Percentiles rank a stretch among this genome's conserved stretches.
phyloP scores from a whole-genome alignment of 768 basidiomycete species.

The Phaffia tasmanica region DNA sequence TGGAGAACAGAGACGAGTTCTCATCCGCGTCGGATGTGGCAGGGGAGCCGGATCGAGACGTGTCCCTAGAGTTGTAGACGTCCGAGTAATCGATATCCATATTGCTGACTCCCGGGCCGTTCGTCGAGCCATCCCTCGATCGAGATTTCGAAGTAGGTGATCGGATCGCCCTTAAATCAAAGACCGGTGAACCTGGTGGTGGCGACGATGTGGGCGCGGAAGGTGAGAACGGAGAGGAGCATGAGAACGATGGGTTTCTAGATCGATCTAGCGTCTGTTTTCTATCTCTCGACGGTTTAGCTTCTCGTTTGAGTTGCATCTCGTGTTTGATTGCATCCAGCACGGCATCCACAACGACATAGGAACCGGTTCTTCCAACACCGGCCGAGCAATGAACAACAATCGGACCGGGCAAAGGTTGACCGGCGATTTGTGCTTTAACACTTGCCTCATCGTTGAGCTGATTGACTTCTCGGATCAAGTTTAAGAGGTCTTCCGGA shows the following conservation, averaged over 20 bases:
- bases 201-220: neutral
- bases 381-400: constrained; percentile 87
- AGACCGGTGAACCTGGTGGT: neutral
- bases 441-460: constrained; percentile 26
- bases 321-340: constrained; percentile 62
- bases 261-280: constrained; percentile 10
- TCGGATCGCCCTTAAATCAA: neutral
- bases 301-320: constrained; percentile 33
- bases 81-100: neutral
- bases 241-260: neutral
- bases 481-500: constrained; percentile 57
- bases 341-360: constrained; percentile 79
- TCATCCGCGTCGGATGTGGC: neutral
- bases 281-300: neutral
- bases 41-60: neutral
- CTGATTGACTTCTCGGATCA: constrained; percentile 60
- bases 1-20: constrained; percentile 1
- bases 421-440: neutral
- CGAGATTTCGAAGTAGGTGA: neutral
- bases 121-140: neutral
- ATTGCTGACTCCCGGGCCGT: neutral
- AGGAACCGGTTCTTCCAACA: constrained; percentile 87
- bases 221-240: neutral
- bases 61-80: neutral
- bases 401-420: constrained; percentile 43